Conservation (phyloP, 2,329 filamentous ascomycete genomes). For the Phialocephala subalpina region DNA sequence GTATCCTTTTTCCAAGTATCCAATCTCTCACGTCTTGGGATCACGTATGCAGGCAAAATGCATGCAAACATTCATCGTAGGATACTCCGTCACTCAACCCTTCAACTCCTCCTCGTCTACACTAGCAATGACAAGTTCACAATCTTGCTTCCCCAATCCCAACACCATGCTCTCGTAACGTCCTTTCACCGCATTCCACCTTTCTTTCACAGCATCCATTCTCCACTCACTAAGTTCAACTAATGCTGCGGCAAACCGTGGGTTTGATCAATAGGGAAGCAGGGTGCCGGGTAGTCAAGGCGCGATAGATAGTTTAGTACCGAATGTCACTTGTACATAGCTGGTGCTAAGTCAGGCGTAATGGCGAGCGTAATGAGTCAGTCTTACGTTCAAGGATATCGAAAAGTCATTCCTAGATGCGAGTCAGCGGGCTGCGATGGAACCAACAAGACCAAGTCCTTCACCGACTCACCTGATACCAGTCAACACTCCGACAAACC, state of each 20-base stretch:
- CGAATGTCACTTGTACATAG: slow-evolving; percentile 62
- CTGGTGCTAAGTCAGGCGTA: slow-evolving; percentile 55
- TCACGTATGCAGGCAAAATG: not conserved
- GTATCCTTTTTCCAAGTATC: not conserved
- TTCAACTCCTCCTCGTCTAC: not conserved
- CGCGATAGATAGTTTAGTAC: slow-evolving; percentile 59
- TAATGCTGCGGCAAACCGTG: slow-evolving; percentile 10
- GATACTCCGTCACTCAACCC: not conserved
- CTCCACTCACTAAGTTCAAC: not conserved
- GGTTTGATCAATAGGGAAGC: slow-evolving; percentile 29
- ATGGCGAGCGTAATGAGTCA: slow-evolving; percentile 52
- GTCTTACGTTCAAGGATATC: slow-evolving; percentile 58
- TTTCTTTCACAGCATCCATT: not conserved
- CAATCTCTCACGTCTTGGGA: not conserved
- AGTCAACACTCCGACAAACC: not conserved
- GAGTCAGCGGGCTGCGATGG: no score
- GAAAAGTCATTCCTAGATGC: slow-evolving; percentile 44
- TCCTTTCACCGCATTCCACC: not conserved
- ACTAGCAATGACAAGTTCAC: not conserved
- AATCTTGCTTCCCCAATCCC: not conserved
- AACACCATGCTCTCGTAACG: not conserved
- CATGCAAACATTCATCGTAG: not conserved
- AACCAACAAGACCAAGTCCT: no score
- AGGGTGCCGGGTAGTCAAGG: slow-evolving; percentile 53
- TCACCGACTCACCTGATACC: not conserved